Evolutionary conservation across 805 yeast genomes (phyloP).

Genomic region (Metschnikowia reukaufii): DNA sequence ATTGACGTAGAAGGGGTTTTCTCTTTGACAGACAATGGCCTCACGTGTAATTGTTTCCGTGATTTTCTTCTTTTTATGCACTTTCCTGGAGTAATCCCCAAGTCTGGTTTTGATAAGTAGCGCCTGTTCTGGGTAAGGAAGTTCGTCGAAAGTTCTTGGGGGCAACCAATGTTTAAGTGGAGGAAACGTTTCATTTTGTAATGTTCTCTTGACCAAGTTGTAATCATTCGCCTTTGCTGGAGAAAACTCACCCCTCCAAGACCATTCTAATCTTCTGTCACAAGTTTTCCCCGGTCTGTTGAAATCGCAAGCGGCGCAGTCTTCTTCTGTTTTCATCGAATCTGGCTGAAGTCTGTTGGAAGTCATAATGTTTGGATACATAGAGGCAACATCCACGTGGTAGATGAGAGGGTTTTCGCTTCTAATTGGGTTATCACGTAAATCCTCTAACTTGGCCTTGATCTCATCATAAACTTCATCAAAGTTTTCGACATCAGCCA

Average conservation of each 20-base stretch:
- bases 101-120: constrained; percentile 70
- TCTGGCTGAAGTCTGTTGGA: constrained; percentile 97
- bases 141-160: constrained; percentile 67
- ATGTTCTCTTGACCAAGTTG: constrained; percentile 79
- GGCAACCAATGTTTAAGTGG: constrained; percentile 56
- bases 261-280: constrained; percentile 90
- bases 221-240: constrained; percentile 93
- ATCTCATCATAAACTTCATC: constrained; percentile 71
- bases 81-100: constrained; percentile 81
- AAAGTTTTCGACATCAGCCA: constrained; percentile 79
- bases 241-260: constrained; percentile 96
- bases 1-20: constrained; percentile 93
- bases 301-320: constrained; percentile 97
- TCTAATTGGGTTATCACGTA: constrained; percentile 63
- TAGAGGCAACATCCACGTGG: constrained; percentile 98
- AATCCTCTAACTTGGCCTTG: constrained; percentile 49
- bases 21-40: constrained; percentile 94
- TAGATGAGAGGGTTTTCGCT: constrained; percentile 83
- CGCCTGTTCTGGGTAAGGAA: constrained; percentile 77
- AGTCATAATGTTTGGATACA: constrained; percentile 99
- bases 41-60: constrained; percentile 86
- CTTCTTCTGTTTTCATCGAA: constrained; percentile 91
- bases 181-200: constrained; percentile 77
- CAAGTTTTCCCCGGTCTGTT: constrained; percentile 93
- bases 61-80: constrained; percentile 75